A percentile compares a stretch with the other conserved stretches of the same genome.
phyloP scores from a whole-genome alignment of 345 rosid species.

The Carallia brachiata region DNA sequence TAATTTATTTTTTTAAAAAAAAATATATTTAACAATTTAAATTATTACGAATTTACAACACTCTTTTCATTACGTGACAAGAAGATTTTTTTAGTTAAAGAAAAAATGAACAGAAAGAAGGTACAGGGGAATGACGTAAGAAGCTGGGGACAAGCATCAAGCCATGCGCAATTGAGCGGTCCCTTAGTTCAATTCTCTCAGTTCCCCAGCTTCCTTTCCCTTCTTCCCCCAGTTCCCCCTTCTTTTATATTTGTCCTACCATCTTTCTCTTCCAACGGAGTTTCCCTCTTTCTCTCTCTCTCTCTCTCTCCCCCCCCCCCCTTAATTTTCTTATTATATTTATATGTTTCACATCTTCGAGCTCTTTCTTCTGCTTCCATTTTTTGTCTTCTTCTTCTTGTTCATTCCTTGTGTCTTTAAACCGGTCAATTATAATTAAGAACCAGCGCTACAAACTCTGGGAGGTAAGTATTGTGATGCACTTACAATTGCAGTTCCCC shows the following conservation, averaged over 20 bases:
- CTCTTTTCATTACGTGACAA: no score
- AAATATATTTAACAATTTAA: no score
- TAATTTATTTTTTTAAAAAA: no score
- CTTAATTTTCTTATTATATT: no score
- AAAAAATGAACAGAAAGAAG: constrained; percentile 6
- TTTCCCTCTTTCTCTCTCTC: background rate
- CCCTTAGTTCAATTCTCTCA: constrained; percentile 32
- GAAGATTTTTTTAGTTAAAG: no score
- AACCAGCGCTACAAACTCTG: background rate
- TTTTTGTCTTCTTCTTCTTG: background rate
- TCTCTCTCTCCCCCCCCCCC: no score
- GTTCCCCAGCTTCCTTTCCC: background rate
- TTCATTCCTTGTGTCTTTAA: background rate
- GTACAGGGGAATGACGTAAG: constrained; percentile 41
- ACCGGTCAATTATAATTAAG: background rate
- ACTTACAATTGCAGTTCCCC: no score
- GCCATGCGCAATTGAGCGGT: constrained; percentile 94
- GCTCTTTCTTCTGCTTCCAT: no score
- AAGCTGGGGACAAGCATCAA: constrained; percentile 61
- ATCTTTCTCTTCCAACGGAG: constrained; percentile 21
- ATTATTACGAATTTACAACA: no score
- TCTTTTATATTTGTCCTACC: constrained; percentile 31
- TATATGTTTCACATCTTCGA: no score
- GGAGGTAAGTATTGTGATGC: background rate
- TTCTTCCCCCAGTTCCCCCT: background rate